phyloP scores from a whole-genome alignment of 176 grass and related monocot species.

The Urochloa ruziziensis region DNA sequence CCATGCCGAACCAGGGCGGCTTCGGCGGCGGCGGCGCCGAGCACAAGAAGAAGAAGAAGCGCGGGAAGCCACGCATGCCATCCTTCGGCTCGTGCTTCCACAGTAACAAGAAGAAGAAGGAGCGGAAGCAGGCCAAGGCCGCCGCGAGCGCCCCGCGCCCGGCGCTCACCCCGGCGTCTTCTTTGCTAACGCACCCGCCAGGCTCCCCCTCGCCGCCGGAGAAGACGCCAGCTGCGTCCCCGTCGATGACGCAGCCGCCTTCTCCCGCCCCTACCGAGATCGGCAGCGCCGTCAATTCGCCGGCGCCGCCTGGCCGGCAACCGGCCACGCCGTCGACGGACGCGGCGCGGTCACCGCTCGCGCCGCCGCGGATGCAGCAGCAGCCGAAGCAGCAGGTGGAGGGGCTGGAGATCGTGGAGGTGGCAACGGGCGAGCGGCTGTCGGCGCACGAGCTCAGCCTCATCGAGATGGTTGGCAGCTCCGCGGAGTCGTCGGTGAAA shows the following conservation, averaged over 20 bases:
- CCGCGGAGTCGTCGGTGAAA: constrained; percentile 33
- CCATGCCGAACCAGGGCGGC: constrained; percentile 41
- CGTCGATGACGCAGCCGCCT: constrained; percentile 25
- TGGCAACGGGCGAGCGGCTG: constrained; percentile 34
- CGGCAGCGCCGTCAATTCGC: constrained; percentile 19
- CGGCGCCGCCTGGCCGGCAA: constrained; percentile 19
- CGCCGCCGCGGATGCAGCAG: constrained; percentile 7
- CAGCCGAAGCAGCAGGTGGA: constrained; percentile 25
- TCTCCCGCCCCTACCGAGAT: constrained; percentile 37
- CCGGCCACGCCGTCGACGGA: background rate
- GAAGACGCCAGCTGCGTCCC: background rate
- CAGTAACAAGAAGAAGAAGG: constrained; percentile 37
- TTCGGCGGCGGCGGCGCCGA: background rate
- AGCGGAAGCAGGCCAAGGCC: constrained; percentile 21
- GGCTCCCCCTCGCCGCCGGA: constrained; percentile 29
- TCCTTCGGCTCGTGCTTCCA: constrained; percentile 50
- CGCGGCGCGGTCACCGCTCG: constrained; percentile 15
- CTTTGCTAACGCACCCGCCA: constrained; percentile 40
- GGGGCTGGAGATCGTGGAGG: constrained; percentile 44
- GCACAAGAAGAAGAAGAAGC: constrained; percentile 30
- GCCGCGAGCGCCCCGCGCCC: background rate
- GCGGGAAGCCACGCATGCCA: constrained; percentile 30
- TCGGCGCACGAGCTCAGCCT: constrained; percentile 40
- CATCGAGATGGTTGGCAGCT: constrained; percentile 52
- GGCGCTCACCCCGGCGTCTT: constrained; percentile 40